Percentiles rank a stretch among this genome's conserved stretches.
phyloP scores from a whole-genome alignment of 139 green algal species.

The Pseudopediastrum boryanum region DNA sequence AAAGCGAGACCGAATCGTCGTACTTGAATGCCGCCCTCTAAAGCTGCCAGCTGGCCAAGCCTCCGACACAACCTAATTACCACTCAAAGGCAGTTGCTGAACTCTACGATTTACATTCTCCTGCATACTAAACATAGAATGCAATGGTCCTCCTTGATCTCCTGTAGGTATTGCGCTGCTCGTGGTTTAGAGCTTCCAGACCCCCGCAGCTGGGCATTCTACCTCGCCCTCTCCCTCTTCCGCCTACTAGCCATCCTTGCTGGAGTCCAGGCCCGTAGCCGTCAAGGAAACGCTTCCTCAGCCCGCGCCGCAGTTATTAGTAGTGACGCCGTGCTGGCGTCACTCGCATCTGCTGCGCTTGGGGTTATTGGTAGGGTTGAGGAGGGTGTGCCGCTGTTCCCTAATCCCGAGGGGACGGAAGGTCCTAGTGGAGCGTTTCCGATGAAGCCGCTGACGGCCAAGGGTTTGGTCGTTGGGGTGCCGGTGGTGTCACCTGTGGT shows the following conservation, averaged over 20 bases:
- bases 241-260: slow-evolving; percentile 91
- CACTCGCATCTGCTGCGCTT: slow-evolving; percentile 69
- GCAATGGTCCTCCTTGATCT: too few species aligned
- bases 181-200: slow-evolving; percentile 50
- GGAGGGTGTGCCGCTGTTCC: too few species aligned
- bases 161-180: slow-evolving; percentile 76
- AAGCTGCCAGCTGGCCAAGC: too few species aligned
- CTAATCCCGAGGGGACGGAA: too few species aligned
- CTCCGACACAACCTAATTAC: too few species aligned
- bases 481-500: neutral
- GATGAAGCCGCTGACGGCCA: too few species aligned
- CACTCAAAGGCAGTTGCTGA: slow-evolving; percentile 46
- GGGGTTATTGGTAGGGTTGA: slow-evolving; percentile 46
- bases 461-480: too few species aligned
- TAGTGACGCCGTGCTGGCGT: slow-evolving; percentile 58
- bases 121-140: too few species aligned
- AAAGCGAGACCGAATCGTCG: too few species aligned
- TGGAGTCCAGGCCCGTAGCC: slow-evolving; percentile 69
- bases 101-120: too few species aligned
- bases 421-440: too few species aligned
- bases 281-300: slow-evolving; percentile 88
- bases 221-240: slow-evolving; percentile 92
- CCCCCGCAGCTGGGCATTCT: slow-evolving; percentile 85
- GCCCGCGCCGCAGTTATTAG: slow-evolving; percentile 64
- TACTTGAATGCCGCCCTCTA: too few species aligned